Conservation (phyloP, 108 stramenopile genomes). For the Aurantiochytrium sp. region DNA sequence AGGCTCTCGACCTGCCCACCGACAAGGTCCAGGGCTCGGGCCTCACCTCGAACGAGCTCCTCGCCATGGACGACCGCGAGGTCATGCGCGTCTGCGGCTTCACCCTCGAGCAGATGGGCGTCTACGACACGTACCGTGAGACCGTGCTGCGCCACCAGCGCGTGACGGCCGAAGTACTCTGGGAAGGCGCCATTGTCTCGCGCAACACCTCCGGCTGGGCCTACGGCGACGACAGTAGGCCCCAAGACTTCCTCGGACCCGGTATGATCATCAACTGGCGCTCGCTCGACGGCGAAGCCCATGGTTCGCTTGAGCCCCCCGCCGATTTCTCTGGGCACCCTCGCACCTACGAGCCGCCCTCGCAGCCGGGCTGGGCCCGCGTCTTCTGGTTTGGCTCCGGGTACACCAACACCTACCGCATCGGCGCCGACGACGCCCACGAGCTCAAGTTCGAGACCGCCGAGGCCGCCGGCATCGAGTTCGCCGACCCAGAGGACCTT, state of each 20-base stretch:
- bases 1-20: not conserved
- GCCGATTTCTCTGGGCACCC: not conserved
- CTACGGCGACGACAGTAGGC: not conserved
- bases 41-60: not conserved
- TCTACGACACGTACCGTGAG: not conserved
- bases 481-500: not conserved
- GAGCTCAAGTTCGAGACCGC: not conserved
- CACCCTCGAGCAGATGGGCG: not conserved
- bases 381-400: constrained; percentile 5
- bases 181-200: not conserved
- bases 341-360: not conserved
- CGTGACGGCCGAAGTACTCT: not conserved
- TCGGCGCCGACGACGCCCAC: not conserved
- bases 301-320: not conserved
- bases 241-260: constrained; percentile 12
- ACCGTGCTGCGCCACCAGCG: not conserved
- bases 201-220: not conserved
- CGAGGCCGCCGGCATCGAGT: not conserved
- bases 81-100: not conserved
- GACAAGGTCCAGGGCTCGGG: not conserved
- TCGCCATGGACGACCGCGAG: not conserved
- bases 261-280: constrained; percentile 26
- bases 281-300: not conserved
- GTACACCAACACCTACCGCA: not conserved
- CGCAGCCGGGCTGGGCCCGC: not conserved